Conservation (phyloP, 805 yeast species). For the Yamadazyma olivae region DNA sequence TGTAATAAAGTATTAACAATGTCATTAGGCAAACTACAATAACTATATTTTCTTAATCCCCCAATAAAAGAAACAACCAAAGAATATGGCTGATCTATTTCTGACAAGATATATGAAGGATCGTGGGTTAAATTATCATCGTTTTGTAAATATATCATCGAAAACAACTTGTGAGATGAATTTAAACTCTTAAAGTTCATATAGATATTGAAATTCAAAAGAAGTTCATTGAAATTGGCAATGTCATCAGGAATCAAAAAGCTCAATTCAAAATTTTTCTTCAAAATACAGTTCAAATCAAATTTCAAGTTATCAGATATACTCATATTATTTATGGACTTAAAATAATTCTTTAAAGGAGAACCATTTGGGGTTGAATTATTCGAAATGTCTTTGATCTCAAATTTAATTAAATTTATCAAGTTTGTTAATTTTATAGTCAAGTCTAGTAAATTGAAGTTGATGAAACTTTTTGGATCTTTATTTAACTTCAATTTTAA, state of each 20-base stretch:
- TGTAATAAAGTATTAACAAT: constrained; percentile 19
- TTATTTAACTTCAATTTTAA: constrained; percentile 33
- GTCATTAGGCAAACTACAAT: constrained; percentile 35
- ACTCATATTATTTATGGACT: constrained; percentile 2
- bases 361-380: constrained; percentile 1
- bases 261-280: constrained; percentile 35
- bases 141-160: constrained; percentile 23
- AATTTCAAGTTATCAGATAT: constrained; percentile 17
- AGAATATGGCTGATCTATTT: constrained; percentile 23
- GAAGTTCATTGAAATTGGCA: constrained; percentile 29
- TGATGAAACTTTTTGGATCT: constrained; percentile 55
- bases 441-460: constrained; percentile 56
- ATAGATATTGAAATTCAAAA: constrained; percentile 33
- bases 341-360: constrained; percentile 3
- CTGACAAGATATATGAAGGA: constrained; percentile 32
- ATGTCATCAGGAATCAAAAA: constrained; percentile 33
- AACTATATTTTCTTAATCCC: constrained; percentile 38
- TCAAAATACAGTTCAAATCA: constrained; percentile 28
- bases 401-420: constrained; percentile 16
- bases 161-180: constrained; percentile 9
- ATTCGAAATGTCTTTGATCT: constrained; percentile 8
- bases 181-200: constrained; percentile 16
- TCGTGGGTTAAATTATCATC: constrained; percentile 14
- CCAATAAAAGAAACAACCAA: constrained; percentile 35
- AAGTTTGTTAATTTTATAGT: constrained; percentile 54